Conservation (phyloP, 805 yeast species). For the Ogataea saltuana region DNA sequence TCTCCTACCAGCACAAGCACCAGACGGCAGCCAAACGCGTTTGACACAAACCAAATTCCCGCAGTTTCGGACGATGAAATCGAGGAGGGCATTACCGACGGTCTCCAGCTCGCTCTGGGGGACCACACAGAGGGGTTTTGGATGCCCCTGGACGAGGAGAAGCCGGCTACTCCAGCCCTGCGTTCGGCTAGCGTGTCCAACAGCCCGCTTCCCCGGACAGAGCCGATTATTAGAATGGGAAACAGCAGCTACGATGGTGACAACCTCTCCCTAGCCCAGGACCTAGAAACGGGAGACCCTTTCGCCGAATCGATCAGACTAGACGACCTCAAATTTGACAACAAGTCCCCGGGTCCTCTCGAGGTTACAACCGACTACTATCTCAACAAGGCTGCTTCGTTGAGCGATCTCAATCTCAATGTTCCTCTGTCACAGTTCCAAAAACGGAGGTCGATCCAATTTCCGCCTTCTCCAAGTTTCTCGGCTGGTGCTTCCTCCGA, state of each 20-base stretch:
- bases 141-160: constrained; percentile 24
- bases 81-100: constrained; percentile 23
- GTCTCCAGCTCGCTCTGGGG: constrained; percentile 26
- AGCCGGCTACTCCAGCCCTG: neutral
- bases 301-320: constrained; percentile 14
- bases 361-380: constrained; percentile 14
- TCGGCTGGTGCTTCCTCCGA: neutral
- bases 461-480: neutral
- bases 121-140: constrained; percentile 19
- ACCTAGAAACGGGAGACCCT: constrained; percentile 15
- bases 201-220: constrained; percentile 7
- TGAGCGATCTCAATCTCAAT: constrained; percentile 8
- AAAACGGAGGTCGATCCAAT: neutral
- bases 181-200: neutral
- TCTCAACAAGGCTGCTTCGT: constrained; percentile 5
- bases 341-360: neutral
- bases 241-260: constrained; percentile 9
- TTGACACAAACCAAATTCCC: constrained; percentile 7
- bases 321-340: constrained; percentile 11
- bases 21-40: constrained; percentile 1
- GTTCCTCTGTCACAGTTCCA: neutral
- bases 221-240: constrained; percentile 10
- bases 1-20: constrained; percentile 6
- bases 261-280: constrained; percentile 8
- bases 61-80: constrained; percentile 16